Percentiles rank a stretch among this genome's conserved stretches.
These are phyloP conservation scores for Kluyveromyces starmeri DNA, from an alignment of 805 yeast species.

Conservation along the genomic window DNA sequence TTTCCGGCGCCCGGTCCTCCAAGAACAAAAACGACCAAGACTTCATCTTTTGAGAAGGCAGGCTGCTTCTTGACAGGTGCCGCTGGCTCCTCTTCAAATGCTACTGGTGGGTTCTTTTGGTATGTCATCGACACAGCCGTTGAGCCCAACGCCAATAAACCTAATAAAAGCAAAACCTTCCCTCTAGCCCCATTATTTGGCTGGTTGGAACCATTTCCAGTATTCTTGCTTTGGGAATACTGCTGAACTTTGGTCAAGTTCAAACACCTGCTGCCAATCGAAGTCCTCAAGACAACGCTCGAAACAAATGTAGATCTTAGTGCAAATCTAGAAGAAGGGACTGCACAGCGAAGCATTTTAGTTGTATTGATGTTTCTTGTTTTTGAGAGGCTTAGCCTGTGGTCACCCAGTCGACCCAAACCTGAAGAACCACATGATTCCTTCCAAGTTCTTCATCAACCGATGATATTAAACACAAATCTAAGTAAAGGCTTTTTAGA, in stretches of 20 bases:
- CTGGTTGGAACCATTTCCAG: constrained; percentile 1
- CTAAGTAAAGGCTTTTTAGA: too few relatives aligned
- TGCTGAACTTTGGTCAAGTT: background rate
- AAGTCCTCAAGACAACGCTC: background rate
- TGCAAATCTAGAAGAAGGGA: background rate
- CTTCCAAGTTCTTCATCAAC: too few relatives aligned
- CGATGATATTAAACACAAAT: too few relatives aligned
- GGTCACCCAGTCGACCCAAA: too few relatives aligned
- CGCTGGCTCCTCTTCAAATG: constrained; percentile 33
- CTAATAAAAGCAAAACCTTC: constrained; percentile 32
- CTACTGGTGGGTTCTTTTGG: constrained; percentile 37
- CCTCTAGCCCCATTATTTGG: constrained; percentile 17
- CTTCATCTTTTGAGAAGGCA: constrained; percentile 55
- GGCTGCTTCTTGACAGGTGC: constrained; percentile 9
- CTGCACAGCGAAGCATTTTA: background rate
- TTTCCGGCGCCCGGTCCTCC: constrained; percentile 99
- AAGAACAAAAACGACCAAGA: constrained; percentile 77
- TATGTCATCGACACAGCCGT: constrained; percentile 36
- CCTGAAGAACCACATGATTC: too few relatives aligned
- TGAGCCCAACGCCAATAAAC: constrained; percentile 40
- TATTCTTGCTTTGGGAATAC: background rate
- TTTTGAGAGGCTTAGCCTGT: too few relatives aligned
- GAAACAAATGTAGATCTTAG: background rate
- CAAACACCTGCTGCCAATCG: background rate
- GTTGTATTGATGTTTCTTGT: too few relatives aligned